Evolutionary conservation across 164 flowering plant species (phyloP).

Genomic region (Warburgia ugandensis): DNA sequence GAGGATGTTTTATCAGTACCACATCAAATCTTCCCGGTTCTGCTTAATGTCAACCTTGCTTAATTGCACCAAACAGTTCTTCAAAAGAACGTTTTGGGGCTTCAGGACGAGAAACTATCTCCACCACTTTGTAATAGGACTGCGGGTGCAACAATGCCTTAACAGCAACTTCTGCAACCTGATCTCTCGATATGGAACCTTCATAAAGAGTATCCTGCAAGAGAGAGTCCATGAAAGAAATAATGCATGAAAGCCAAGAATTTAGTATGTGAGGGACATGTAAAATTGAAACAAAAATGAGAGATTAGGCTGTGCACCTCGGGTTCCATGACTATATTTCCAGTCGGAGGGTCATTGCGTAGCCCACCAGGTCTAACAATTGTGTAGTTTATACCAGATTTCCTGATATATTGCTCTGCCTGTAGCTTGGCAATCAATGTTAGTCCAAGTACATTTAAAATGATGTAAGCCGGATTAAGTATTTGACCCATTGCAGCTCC

Average conservation of each 20-base stretch:
- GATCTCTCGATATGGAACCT: slow-evolving; percentile 87
- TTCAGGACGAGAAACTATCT: slow-evolving; percentile 70
- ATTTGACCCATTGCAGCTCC: slow-evolving; percentile 98
- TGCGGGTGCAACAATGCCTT: slow-evolving; percentile 71
- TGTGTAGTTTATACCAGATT: slow-evolving; percentile 88
- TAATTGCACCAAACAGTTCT: slow-evolving; percentile 70
- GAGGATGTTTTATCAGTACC: too few relatives aligned
- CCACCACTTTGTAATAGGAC: slow-evolving; percentile 82
- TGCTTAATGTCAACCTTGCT: slow-evolving; percentile 40
- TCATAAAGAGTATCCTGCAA: slow-evolving; percentile 69
- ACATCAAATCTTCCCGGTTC: too few relatives aligned
- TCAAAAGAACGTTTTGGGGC: slow-evolving; percentile 74
- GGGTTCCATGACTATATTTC: slow-evolving; percentile 81
- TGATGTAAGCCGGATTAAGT: slow-evolving; percentile 82
- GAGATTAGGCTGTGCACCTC: slow-evolving; percentile 47
- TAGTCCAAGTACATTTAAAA: slow-evolving; percentile 87
- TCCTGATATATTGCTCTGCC: slow-evolving; percentile 77
- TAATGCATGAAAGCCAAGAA: neutral
- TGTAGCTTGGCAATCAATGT: slow-evolving; percentile 86
- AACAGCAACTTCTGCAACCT: slow-evolving; percentile 92
- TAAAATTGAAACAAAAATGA: neutral
- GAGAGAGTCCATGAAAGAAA: slow-evolving; percentile 3
- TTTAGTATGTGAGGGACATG: neutral
- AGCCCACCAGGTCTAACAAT: slow-evolving; percentile 98
- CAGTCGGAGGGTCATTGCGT: slow-evolving; percentile 77